Base-by-base conservation (phyloP, 257 asterid genomes). In the Plantago elongata region DNA sequence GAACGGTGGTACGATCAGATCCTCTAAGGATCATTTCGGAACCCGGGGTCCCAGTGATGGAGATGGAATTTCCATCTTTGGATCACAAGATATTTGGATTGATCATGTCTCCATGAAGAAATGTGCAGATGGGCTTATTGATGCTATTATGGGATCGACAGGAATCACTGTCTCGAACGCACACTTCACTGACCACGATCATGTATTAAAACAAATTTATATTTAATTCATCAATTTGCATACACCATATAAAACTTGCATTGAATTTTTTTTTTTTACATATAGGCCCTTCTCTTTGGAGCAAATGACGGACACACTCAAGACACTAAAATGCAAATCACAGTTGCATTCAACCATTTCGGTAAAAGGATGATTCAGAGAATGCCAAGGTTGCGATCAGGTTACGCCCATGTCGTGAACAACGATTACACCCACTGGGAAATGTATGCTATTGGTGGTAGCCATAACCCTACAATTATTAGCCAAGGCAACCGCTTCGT, bases 291-390 rank as follows among this genome's bases (percentile, higher is more conserved):
- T 74, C 78, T 78, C 17, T 78, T 78, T 5, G 81, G 84, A 0
- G 72, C 68, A 0, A 55, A 48, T 1, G 83, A 78, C 14, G 22
- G 5, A 1, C 46, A 38, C 48, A 9, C 68, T 0, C 12, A 9
- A 1, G 86, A 83, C 63, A 46, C 29, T 57, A 64, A 65, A 4
- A 82, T 82, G 88, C 88, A 82, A 54, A 51, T 82, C 2, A 82
- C 88, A 0, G 64, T 79, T 9, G 85, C 85, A 5, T 82, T 77
- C 76, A 79, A 82, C 54, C 85, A 82, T 51, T 82, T 82, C 5
- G 83, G 85, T 0, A 76, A 76, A 71, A 74, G 85, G 56, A 13
- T 82, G 71, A 54, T 77, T 6, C 85, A 79, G 52, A 79, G 85
- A 48, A 77, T 82, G 88, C 85, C 88, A 0, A 65, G 71, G 60